Percentiles rank a stretch among this genome's conserved stretches.
These are phyloP conservation scores for Quercus robur DNA, from an alignment of 306 rosid species.

Conservation along the genomic window DNA sequence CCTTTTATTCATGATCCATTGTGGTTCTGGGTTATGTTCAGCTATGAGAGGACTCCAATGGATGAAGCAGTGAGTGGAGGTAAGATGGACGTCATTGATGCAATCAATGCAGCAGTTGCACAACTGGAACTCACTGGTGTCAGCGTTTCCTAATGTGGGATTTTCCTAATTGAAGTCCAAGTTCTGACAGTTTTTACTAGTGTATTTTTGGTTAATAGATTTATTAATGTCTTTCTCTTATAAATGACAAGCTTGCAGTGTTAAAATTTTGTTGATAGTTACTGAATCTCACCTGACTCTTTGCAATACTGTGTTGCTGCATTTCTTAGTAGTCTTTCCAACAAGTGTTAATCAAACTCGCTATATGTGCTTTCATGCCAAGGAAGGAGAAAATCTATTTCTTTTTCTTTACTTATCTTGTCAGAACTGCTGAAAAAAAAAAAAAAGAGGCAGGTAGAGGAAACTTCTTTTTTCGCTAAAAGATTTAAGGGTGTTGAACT, in stretches of 20 bases:
- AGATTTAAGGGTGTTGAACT: neutral
- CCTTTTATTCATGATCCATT: neutral
- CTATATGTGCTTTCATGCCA: neutral
- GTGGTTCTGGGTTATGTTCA: slow-evolving; percentile 26
- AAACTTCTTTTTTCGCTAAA: neutral
- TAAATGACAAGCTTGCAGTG: neutral
- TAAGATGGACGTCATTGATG: slow-evolving; percentile 70
- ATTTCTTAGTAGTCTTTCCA: neutral
- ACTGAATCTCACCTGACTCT: neutral
- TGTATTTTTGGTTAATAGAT: neutral
- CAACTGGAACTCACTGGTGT: slow-evolving; percentile 56
- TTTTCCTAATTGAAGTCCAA: neutral
- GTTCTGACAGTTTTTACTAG: neutral
- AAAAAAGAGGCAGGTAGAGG: too few species aligned
- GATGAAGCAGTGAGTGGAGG: slow-evolving; percentile 78
- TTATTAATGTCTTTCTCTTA: neutral
- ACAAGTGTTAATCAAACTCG: neutral
- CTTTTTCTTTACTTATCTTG: too few species aligned
- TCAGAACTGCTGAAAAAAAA: too few species aligned
- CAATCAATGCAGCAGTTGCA: slow-evolving; percentile 71
- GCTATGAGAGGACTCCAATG: slow-evolving; percentile 85
- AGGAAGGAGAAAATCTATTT: too few species aligned
- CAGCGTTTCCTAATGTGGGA: slow-evolving; percentile 34
- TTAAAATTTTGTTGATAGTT: neutral
- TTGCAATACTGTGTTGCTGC: neutral